phyloP scores from a whole-genome alignment of 129 eudicot genomes.

The Artemisia annua region DNA sequence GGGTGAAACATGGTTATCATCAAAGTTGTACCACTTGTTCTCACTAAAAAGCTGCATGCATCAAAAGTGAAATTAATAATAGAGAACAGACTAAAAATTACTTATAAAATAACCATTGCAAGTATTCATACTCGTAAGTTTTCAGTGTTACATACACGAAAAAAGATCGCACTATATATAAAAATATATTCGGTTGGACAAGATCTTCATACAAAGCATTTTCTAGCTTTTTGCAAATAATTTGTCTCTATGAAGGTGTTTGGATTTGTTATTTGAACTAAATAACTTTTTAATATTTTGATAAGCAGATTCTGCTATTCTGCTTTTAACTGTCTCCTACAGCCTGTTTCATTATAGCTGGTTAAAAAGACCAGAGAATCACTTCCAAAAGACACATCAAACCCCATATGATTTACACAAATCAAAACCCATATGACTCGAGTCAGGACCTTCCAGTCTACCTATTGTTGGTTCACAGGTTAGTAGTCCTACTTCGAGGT shows the following conservation, averaged over 20 bases:
- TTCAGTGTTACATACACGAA: background rate
- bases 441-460: background rate
- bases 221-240: background rate
- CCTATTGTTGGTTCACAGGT: background rate
- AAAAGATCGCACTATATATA: background rate
- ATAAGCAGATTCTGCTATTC: background rate
- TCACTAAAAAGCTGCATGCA: constrained; percentile 68
- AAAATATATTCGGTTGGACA: background rate
- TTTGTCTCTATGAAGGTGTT: background rate
- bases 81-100: too few species aligned
- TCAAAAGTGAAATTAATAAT: constrained; percentile 10
- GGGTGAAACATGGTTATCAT: constrained; percentile 64
- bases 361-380: background rate
- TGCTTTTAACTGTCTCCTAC: background rate
- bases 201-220: background rate
- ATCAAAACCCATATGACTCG: background rate
- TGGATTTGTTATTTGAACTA: background rate
- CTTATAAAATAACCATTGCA: background rate
- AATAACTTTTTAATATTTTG: background rate
- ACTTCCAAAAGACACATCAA: background rate
- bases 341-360: background rate
- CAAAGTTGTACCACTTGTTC: constrained; percentile 86
- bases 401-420: background rate
- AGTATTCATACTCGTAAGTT: background rate
- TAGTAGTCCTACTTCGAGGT: background rate